phyloP scores from a whole-genome alignment of 176 grass and related monocot genomes.

The Saccharum officinarum region DNA sequence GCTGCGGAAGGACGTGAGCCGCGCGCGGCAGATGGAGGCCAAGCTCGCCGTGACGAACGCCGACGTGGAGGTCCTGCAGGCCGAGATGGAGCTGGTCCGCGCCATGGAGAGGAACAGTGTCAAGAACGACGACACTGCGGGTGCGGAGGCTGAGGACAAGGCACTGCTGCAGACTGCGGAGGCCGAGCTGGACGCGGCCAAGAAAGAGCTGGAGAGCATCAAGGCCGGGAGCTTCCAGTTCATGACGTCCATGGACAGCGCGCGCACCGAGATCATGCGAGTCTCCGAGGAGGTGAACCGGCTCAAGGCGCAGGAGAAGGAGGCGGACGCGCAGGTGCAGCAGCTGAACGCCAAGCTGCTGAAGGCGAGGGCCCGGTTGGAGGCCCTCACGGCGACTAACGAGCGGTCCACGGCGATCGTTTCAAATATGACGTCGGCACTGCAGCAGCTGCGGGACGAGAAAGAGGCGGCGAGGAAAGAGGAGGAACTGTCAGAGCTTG shows the following conservation, averaged over 20 bases:
- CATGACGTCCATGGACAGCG: constrained; percentile 84
- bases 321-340: constrained; percentile 58
- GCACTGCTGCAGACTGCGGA: constrained; percentile 44
- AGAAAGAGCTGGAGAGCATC: constrained; percentile 62
- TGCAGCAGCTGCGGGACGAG: constrained; percentile 68
- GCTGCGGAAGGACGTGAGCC: constrained; percentile 41
- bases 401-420: constrained; percentile 66
- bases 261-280: constrained; percentile 58
- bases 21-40: constrained; percentile 55
- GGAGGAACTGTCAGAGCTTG: constrained; percentile 43
- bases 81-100: constrained; percentile 83
- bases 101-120: constrained; percentile 59
- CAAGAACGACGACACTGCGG: not conserved
- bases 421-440: constrained; percentile 55
- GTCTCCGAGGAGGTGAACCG: constrained; percentile 43
- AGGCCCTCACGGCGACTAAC: constrained; percentile 46
- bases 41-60: constrained; percentile 60
- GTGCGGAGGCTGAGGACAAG: constrained; percentile 2
- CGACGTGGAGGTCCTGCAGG: constrained; percentile 70
- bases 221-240: constrained; percentile 75
- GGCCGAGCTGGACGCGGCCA: constrained; percentile 54
- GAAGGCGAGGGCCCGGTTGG: constrained; percentile 65
- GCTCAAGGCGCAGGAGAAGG: constrained; percentile 61
- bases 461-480: constrained; percentile 52
- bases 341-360: constrained; percentile 76